A percentile compares a stretch with the other conserved stretches of the same genome.
Evolutionary conservation across 2,329 filamentous ascomycete species (phyloP).

Genomic region (Exutisphaerella laricina): DNA sequence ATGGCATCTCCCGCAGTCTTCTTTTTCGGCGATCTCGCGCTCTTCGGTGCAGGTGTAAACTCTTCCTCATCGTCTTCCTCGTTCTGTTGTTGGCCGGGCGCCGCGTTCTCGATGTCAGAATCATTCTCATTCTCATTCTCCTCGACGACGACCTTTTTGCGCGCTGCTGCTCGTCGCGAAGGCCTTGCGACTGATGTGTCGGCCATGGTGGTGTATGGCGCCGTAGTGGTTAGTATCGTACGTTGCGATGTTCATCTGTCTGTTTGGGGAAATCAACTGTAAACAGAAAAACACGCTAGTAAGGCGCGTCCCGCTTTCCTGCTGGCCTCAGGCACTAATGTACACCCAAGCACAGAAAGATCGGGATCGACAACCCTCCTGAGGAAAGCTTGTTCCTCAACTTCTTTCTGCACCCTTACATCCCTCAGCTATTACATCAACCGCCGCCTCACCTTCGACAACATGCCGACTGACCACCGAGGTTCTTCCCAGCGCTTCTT

Average conservation of each 20-base stretch:
- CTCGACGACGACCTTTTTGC: conserved; percentile 70
- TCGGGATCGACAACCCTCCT: background rate
- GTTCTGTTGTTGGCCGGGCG: conserved; percentile 37
- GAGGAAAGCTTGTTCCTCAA: no score
- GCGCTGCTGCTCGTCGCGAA: conserved; percentile 55
- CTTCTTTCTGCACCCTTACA: no score
- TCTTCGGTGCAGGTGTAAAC: conserved; percentile 67
- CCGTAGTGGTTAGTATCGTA: conserved; percentile 10
- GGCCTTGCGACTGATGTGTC: conserved; percentile 45
- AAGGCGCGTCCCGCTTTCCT: background rate
- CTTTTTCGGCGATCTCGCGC: conserved; percentile 52
- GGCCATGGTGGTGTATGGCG: conserved; percentile 15
- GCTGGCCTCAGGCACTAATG: background rate
- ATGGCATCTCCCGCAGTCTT: conserved; percentile 47
- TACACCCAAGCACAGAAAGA: background rate
- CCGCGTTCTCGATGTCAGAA: conserved; percentile 53
- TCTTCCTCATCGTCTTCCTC: conserved; percentile 66
- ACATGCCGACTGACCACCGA: no score
- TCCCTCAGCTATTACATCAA: no score
- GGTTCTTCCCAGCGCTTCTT: no score
- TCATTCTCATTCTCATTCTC: no score
- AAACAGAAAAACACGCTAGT: background rate
- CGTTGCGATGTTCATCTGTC: background rate
- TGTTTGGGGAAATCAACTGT: background rate
- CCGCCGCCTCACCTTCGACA: no score